Conservation (phyloP, 495 filamentous ascomycete species). For the Hypoxylon crocopeplum region DNA sequence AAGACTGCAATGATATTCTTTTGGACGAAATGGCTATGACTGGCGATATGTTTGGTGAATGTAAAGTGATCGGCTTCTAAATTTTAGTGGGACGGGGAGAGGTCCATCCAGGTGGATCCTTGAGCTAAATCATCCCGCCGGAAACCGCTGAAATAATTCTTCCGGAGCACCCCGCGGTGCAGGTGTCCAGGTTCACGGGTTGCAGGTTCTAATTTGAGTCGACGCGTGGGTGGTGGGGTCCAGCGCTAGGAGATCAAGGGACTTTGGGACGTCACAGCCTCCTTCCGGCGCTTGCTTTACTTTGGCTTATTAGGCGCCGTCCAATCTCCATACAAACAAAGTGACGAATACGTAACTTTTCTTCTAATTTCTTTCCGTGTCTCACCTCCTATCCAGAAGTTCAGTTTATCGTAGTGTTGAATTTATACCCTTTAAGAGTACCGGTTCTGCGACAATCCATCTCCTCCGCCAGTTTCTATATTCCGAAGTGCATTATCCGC, state of each 20-base stretch:
- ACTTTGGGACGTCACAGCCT: conserved; percentile 34
- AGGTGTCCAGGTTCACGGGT: too few species aligned
- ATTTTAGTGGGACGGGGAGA: too few species aligned
- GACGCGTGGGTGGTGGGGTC: conserved; percentile 25
- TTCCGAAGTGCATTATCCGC: not conserved
- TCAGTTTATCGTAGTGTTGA: too few species aligned
- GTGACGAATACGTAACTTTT: too few species aligned
- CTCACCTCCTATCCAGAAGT: too few species aligned
- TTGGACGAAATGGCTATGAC: too few species aligned
- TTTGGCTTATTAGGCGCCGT: conserved; percentile 12
- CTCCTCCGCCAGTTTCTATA: not conserved
- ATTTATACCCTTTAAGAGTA: too few species aligned
- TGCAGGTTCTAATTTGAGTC: not conserved
- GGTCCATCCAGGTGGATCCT: too few species aligned
- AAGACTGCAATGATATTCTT: not conserved
- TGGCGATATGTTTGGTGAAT: too few species aligned
- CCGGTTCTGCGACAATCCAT: too few species aligned
- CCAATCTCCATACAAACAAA: too few species aligned
- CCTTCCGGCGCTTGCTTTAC: conserved; percentile 21
- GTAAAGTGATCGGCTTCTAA: too few species aligned
- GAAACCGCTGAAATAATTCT: conserved; percentile 36
- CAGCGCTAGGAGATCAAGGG: not conserved
- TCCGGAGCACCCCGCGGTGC: conserved; percentile 29
- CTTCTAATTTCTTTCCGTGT: not conserved
- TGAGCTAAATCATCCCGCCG: conserved; percentile 27